phyloP scores from a whole-genome alignment of 306 rosid genomes.

The Calophaca sinica region DNA sequence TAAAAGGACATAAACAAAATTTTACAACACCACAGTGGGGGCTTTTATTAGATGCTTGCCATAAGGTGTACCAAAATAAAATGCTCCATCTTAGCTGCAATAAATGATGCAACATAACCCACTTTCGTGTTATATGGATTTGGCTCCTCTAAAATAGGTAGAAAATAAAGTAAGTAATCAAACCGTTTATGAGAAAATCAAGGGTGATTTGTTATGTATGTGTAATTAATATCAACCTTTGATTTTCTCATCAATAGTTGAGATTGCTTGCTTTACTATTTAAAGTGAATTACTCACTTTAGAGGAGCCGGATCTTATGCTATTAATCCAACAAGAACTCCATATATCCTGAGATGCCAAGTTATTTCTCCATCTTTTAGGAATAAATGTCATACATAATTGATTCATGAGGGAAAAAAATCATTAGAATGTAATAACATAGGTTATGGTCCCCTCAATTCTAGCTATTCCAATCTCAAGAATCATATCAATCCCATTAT shows the following conservation, averaged over 20 bases:
- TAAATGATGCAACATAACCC: neutral
- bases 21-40: neutral
- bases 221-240: no score
- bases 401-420: constrained; percentile 47
- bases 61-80: neutral
- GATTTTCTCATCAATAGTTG: no score
- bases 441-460: constrained; percentile 7
- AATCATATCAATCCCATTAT: no score
- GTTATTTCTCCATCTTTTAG: neutral
- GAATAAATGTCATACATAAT: constrained; percentile 3
- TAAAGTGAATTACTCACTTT: no score
- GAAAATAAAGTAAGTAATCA: no score
- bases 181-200: no score
- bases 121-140: neutral
- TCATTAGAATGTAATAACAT: no score
- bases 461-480: no score
- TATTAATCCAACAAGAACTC: neutral
- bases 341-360: neutral
- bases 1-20: neutral
- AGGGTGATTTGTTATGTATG: no score
- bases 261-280: no score
- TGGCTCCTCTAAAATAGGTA: no score
- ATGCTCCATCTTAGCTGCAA: neutral
- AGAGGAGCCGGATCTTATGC: no score
- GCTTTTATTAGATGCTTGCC: neutral